These are phyloP conservation scores for Trametes cubensis DNA, from an alignment of 768 basidiomycete genomes.

Conservation along the genomic window DNA sequence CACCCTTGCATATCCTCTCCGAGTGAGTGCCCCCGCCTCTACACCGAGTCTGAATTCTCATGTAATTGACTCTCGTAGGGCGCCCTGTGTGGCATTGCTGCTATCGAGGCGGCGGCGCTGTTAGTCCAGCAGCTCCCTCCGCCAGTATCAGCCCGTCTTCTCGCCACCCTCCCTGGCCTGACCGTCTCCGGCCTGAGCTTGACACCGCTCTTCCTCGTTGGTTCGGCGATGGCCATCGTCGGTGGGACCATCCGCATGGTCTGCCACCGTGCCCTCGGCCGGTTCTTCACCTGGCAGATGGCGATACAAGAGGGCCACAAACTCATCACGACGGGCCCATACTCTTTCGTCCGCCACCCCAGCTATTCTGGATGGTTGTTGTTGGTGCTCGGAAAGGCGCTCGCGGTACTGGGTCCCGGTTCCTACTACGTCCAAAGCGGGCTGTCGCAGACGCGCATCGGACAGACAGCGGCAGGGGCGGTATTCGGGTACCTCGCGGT, in stretches of 20 bases:
- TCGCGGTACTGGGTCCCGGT: background rate
- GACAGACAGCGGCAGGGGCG: background rate
- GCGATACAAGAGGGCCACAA: conserved; percentile 18
- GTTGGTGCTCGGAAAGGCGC: background rate
- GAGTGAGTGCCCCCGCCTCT: background rate
- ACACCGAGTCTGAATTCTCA: background rate
- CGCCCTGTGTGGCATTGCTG: background rate
- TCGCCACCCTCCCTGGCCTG: background rate
- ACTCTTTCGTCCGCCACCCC: conserved; percentile 21
- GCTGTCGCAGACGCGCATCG: background rate
- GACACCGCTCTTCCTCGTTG: conserved; percentile 13
- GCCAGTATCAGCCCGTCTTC: background rate
- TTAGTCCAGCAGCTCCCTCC: background rate
- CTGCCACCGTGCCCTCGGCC: conserved; percentile 20
- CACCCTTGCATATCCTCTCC: background rate
- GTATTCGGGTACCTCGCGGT: conserved; percentile 4
- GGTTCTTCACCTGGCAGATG: conserved; percentile 22
- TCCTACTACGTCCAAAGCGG: background rate
- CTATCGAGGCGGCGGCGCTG: conserved; percentile 2
- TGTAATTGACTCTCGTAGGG: background rate
- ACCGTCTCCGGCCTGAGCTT: background rate
- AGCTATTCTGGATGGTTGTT: conserved; percentile 16
- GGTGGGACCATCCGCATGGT: conserved; percentile 15
- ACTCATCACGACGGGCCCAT: conserved; percentile 21
- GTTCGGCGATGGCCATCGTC: background rate